A percentile compares a stretch with the other conserved stretches of the same genome.
Conservation (phyloP, 2,329 filamentous ascomycete genomes). For the Neurospora crassa region DNA sequence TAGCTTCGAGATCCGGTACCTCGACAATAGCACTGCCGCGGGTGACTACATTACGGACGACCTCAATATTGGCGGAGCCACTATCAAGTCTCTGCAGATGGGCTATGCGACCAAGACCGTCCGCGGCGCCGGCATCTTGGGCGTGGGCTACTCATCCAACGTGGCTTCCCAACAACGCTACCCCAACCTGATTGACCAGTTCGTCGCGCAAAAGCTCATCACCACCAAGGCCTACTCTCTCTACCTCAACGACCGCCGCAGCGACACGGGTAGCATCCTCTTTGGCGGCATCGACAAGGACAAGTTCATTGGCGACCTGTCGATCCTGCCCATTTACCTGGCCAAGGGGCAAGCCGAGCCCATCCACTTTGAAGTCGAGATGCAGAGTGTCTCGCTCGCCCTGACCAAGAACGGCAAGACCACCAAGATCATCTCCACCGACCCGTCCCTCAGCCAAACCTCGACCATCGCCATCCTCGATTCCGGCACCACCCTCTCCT, state of each 20-base stretch:
- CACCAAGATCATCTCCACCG: conserved; percentile 18
- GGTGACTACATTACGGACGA: conserved; percentile 51
- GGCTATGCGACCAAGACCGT: conserved; percentile 40
- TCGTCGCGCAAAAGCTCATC: conserved; percentile 54
- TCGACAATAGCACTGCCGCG: conserved; percentile 43
- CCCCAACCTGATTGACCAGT: conserved; percentile 52
- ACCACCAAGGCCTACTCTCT: conserved; percentile 57
- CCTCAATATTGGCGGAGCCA: conserved; percentile 40
- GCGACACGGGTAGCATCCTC: conserved; percentile 52
- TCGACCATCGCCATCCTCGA: conserved; percentile 50
- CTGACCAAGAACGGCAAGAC: conserved; percentile 25
- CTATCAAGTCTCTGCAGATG: conserved; percentile 42
- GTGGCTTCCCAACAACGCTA: conserved; percentile 35
- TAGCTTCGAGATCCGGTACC: conserved; percentile 52
- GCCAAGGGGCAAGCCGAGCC: conserved; percentile 27
- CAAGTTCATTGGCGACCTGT: conserved; percentile 52
- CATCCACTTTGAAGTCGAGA: conserved; percentile 30
- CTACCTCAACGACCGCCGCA: conserved; percentile 47
- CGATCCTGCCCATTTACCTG: conserved; percentile 44
- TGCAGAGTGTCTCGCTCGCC: conserved; percentile 19
- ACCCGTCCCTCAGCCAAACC: conserved; percentile 12
- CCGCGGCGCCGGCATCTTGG: conserved; percentile 46
- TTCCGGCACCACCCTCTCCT: conserved; percentile 56
- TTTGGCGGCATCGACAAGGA: conserved; percentile 61
- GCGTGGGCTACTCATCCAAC: conserved; percentile 45